phyloP scores from a whole-genome alignment of 139 green algal species.

The Chlorella vulgaris region DNA sequence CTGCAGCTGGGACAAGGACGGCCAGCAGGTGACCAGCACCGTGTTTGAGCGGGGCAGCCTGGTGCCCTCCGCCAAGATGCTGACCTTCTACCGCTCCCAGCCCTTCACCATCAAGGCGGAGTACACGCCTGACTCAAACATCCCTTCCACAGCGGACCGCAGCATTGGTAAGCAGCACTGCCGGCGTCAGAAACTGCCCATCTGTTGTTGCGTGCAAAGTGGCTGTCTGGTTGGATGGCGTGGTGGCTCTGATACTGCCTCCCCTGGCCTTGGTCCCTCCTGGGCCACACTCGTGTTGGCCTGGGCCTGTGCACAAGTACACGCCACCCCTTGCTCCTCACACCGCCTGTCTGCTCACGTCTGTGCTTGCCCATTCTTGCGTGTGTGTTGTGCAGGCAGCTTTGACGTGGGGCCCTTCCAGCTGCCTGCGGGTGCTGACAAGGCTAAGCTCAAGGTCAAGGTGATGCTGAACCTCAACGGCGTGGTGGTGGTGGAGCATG shows the following conservation, averaged over 20 bases:
- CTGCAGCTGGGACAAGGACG: constrained; percentile 83
- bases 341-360: too few species aligned
- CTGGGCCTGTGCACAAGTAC: too few species aligned
- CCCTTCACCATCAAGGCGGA: constrained; percentile 67
- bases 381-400: constrained; percentile 48
- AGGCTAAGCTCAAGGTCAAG: constrained; percentile 88
- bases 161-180: constrained; percentile 39
- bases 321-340: not conserved
- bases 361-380: not conserved
- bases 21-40: constrained; percentile 49
- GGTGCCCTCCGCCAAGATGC: constrained; percentile 89
- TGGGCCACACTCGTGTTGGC: too few species aligned
- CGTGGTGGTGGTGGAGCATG: constrained; percentile 79
- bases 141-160: constrained; percentile 54
- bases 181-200: too few species aligned
- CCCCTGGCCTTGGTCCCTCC: too few species aligned
- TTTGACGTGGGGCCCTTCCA: constrained; percentile 59
- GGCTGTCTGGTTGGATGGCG: too few species aligned
- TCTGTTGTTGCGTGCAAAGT: too few species aligned
- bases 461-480: constrained; percentile 92
- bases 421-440: constrained; percentile 50
- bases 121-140: constrained; percentile 70
- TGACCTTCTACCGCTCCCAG: constrained; percentile 89
- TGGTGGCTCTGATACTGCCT: too few species aligned
- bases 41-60: constrained; percentile 78